Evolutionary conservation across 768 basidiomycete species (phyloP).

Genomic region (Collybia nuda): DNA sequence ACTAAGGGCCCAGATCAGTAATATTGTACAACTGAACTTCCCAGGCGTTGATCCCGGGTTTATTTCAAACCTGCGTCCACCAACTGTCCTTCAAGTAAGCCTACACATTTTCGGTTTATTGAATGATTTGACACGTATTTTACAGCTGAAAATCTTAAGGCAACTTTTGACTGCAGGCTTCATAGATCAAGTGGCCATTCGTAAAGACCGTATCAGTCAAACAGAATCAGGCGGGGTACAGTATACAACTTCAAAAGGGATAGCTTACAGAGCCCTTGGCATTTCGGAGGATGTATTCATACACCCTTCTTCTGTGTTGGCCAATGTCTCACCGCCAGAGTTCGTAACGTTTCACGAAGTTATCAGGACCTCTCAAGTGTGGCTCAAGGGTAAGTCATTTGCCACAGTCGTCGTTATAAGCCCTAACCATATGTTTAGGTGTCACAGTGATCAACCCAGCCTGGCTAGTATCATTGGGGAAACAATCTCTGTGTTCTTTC

Average conservation of each 20-base stretch:
- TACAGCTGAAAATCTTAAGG: slow-evolving; percentile 82
- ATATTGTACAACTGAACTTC: slow-evolving; percentile 81
- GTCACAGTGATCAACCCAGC: slow-evolving; percentile 83
- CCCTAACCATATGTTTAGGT: slow-evolving; percentile 29
- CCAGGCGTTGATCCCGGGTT: slow-evolving; percentile 62
- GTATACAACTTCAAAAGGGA: slow-evolving; percentile 72
- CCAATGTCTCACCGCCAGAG: slow-evolving; percentile 72
- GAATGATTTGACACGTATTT: neutral
- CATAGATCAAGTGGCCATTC: slow-evolving; percentile 92
- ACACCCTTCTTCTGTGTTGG: slow-evolving; percentile 85
- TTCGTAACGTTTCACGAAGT: slow-evolving; percentile 85
- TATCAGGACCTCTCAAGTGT: slow-evolving; percentile 69
- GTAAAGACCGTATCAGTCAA: slow-evolving; percentile 78
- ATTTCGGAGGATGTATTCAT: slow-evolving; percentile 87
- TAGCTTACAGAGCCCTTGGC: slow-evolving; percentile 82
- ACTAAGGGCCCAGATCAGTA: slow-evolving; percentile 83
- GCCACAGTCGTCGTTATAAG: no score
- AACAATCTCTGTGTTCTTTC: slow-evolving; percentile 80
- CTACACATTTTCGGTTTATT: no score
- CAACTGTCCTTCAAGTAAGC: slow-evolving; percentile 72
- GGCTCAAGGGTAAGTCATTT: slow-evolving; percentile 68
- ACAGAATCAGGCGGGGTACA: slow-evolving; percentile 59
- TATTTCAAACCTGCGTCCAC: slow-evolving; percentile 68
- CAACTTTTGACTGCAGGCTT: slow-evolving; percentile 89
- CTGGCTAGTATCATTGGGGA: slow-evolving; percentile 85